phyloP scores from a whole-genome alignment of 768 basidiomycete species.

The Infundibulicybe gibba region DNA sequence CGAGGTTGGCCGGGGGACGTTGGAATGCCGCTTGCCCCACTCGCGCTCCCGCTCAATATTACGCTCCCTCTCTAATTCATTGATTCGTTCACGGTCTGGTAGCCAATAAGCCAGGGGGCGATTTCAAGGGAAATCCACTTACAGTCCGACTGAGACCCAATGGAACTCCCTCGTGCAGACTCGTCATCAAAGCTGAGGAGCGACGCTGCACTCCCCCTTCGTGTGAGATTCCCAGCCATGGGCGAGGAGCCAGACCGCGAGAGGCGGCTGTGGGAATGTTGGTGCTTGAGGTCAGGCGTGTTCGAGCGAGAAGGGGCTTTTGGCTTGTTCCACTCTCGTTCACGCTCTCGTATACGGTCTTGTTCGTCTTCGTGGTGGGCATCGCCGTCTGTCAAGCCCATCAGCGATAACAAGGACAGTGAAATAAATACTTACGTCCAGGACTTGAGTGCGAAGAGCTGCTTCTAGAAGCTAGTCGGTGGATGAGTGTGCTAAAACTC shows the following conservation, averaged over 20 bases:
- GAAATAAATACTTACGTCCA: background rate
- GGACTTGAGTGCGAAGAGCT: slow-evolving; percentile 10
- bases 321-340: slow-evolving; percentile 43
- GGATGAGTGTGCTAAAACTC: background rate
- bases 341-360: slow-evolving; percentile 33
- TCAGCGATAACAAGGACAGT: background rate
- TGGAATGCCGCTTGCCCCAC: slow-evolving; percentile 48
- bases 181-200: slow-evolving; percentile 37
- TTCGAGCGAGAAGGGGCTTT: slow-evolving; percentile 14
- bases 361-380: slow-evolving; percentile 10
- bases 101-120: background rate
- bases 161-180: slow-evolving; percentile 41
- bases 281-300: slow-evolving; percentile 1
- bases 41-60: slow-evolving; percentile 47
- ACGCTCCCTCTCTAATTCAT: slow-evolving; percentile 39
- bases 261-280: slow-evolving; percentile 11
- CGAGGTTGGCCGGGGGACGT: slow-evolving; percentile 36
- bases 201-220: slow-evolving; percentile 35
- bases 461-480: background rate
- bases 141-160: slow-evolving; percentile 52
- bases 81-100: slow-evolving; percentile 41
- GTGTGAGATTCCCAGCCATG: slow-evolving; percentile 18
- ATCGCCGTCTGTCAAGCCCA: too few relatives aligned
- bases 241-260: slow-evolving; percentile 12
- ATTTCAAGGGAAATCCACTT: slow-evolving; percentile 16